These are phyloP conservation scores for Cladosporium velox DNA, from an alignment of 2,329 filamentous ascomycete genomes.

Conservation along the genomic window DNA sequence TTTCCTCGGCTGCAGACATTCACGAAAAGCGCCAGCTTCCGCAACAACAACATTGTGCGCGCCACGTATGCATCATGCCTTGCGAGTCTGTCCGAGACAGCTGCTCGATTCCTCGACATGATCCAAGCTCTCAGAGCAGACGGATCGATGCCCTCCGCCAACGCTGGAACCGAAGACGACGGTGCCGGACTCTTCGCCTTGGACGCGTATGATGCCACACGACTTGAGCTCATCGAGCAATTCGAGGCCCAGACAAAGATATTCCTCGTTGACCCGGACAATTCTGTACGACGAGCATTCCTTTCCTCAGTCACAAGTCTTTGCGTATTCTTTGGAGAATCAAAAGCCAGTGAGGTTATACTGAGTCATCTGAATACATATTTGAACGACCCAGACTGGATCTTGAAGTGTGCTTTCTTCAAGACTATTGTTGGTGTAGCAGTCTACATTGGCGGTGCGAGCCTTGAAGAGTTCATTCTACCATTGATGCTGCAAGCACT, in stretches of 20 bases:
- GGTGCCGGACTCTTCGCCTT: conserved; percentile 61
- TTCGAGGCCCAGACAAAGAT: conserved; percentile 89
- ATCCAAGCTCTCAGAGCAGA: conserved; percentile 84
- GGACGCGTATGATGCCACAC: conserved; percentile 84
- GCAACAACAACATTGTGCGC: conserved; percentile 66
- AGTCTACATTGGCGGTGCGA: conserved; percentile 83
- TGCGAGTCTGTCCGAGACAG: conserved; percentile 82
- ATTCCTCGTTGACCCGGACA: conserved; percentile 81
- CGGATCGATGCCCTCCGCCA: conserved; percentile 73
- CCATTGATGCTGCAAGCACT: conserved; percentile 95
- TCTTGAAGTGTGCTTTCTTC: conserved; percentile 93
- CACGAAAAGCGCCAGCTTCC: conserved; percentile 52
- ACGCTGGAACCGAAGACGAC: conserved; percentile 77
- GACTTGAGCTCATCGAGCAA: conserved; percentile 75
- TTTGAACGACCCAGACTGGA: conserved; percentile 94
- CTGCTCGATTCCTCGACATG: conserved; percentile 83
- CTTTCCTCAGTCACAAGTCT: conserved; percentile 87
- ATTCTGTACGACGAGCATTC: conserved; percentile 86
- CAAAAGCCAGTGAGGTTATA: conserved; percentile 93
- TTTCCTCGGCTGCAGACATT: conserved; percentile 61
- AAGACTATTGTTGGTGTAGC: conserved; percentile 93
- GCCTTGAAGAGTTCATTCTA: conserved; percentile 90
- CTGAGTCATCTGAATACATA: conserved; percentile 96
- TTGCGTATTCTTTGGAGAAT: conserved; percentile 91
- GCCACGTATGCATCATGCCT: conserved; percentile 93